Evolutionary conservation across 805 yeast genomes (phyloP), one percentile per base, ranked within the genome.

Genomic region (Tanozyma kutaoensis): DNA sequence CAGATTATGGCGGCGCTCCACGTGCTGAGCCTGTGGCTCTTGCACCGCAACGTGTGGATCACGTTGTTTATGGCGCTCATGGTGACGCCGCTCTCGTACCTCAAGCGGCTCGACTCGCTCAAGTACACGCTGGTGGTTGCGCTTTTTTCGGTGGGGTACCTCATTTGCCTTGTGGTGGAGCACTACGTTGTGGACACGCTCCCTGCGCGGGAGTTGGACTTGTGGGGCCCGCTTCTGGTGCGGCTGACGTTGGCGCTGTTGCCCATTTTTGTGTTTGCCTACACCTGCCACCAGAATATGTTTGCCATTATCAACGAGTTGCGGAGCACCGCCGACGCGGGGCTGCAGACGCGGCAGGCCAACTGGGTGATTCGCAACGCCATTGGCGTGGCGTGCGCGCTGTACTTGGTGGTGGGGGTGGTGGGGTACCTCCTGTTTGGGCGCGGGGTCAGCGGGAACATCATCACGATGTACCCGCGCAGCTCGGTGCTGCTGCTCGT

Each of bases 211-310:
- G n/a, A n/a, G n/a, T n/a, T n/a, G n/a, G n/a, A n/a, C n/a, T 5
- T 15, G 17, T 15, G 17, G 17, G 69, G 69, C 25, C 68, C 66
- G 24, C 59, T 56, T 15, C 50, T 46, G 4, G 31, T 50, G 38
- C 47, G 40, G 45, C 50, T 25, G 37, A 65, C 48, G 42, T 52
- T 76, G 31, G 63, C 77, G 14, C 71, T 84, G 6, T 74, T 80
- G 40, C 78, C 81, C 15, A 75, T 80, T 30, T 66, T 79, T 20
- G 75, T 80, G 10, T 76, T 80, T 50, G 91, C 93, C 2, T 80
- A 67, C 48, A 78, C 88, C 1, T 84, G 91, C 27, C 78, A 78
- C 32, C 88, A 80, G 54, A 80, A 78, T 49, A 70, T 79, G 62
- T 77, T 75, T 45, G 73, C 84, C 8, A 76, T 80, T 28, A 68